A percentile compares a stretch with the other conserved stretches of the same genome.
phyloP scores from a whole-genome alignment of 139 green algal genomes.

The Gonium pectorale region DNA sequence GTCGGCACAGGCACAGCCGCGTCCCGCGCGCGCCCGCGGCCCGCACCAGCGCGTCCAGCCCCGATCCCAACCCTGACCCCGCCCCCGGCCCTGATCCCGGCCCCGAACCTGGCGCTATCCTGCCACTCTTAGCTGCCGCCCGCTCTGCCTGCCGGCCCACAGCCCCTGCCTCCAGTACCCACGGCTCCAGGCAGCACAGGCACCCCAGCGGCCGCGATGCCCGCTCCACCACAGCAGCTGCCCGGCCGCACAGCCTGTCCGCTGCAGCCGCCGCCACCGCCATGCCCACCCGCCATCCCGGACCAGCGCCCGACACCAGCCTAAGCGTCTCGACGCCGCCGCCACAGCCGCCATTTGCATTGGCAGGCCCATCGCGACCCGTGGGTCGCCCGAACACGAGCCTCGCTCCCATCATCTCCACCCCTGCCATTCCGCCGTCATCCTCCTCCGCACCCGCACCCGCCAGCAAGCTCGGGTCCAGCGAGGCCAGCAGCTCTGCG shows the following conservation, averaged over 20 bases:
- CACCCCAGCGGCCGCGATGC: not conserved
- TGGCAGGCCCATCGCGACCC: too few species aligned
- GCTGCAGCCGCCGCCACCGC: not conserved
- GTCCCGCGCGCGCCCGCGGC: not conserved
- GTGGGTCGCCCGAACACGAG: not conserved
- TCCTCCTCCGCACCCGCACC: too few species aligned
- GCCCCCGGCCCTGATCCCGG: too few species aligned
- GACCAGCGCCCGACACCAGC: not conserved
- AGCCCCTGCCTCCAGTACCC: not conserved
- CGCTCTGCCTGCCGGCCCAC: not conserved
- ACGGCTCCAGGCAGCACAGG: not conserved
- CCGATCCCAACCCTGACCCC: too few species aligned
- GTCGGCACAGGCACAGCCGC: slow-evolving; percentile 3
- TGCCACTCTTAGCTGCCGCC: not conserved
- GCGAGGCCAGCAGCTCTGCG: not conserved
- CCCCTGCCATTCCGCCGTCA: too few species aligned
- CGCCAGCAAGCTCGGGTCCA: not conserved
- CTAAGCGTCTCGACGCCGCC: not conserved
- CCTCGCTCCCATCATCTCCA: not conserved
- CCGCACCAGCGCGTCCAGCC: not conserved
- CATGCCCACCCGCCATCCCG: not conserved
- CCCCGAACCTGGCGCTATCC: not conserved
- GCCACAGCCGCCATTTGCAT: too few species aligned
- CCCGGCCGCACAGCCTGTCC: not conserved
- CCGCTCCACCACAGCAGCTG: not conserved